Evolutionary conservation across 1,284 basidiomycete species (phyloP).

Genomic region (Cryptococcus sp.): DNA sequence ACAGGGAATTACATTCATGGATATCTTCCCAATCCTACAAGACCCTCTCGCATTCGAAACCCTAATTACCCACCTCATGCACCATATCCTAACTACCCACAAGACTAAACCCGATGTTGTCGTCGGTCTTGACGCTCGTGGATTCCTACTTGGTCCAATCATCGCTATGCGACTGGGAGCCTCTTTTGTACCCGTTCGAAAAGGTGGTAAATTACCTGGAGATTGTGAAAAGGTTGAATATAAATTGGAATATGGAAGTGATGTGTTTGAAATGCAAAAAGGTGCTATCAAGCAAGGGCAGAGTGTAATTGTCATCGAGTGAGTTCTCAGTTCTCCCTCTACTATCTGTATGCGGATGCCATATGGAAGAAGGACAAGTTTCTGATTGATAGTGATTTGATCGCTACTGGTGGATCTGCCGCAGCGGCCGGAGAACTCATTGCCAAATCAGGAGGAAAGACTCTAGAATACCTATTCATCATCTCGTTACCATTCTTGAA

Average conservation of each 20-base stretch:
- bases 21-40: constrained; percentile 85
- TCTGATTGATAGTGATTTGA: constrained; percentile 68
- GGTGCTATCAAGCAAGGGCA: constrained; percentile 78
- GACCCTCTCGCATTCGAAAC: constrained; percentile 81
- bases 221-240: constrained; percentile 71
- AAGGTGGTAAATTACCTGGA: constrained; percentile 91
- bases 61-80: constrained; percentile 82
- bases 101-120: constrained; percentile 86
- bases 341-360: no score
- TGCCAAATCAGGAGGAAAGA: constrained; percentile 71
- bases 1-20: constrained; percentile 55
- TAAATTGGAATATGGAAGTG: constrained; percentile 89
- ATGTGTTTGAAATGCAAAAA: constrained; percentile 91
- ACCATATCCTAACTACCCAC: constrained; percentile 69
- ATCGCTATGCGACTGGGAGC: constrained; percentile 88
- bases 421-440: constrained; percentile 90
- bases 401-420: constrained; percentile 96
- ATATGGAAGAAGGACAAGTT: no score
- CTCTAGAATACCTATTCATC: constrained; percentile 91
- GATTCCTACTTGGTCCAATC: constrained; percentile 91
- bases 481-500: constrained; percentile 83
- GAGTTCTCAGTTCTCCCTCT: constrained; percentile 22
- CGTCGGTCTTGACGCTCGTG: constrained; percentile 92
- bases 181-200: constrained; percentile 94
- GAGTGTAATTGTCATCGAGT: constrained; percentile 81